Evolutionary conservation across 306 rosid species (phyloP), one percentile per base, ranked within the genome.

Genomic region (Mimosa pudica): DNA sequence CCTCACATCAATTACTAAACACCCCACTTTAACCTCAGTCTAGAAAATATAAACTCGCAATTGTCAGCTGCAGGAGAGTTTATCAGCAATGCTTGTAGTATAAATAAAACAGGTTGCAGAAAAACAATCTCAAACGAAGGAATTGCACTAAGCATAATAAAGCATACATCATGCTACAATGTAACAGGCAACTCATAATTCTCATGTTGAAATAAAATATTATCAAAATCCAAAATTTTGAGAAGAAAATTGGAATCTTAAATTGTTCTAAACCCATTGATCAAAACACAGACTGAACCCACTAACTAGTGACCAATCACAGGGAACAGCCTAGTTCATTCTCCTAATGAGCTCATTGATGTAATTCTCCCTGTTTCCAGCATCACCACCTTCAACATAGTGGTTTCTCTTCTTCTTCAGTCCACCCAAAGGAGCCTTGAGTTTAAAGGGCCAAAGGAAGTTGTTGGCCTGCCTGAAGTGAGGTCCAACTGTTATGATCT

Each of bases 301-400:
- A 60, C 73, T 69, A 66, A 72, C 44, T 32, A 51, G 70, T 49
- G 7, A 78, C 17, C 36, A 70, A 74, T 60, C 54, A 35, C 24
- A 0, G 11, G 36, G 36, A 14, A 10, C 9, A 12, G 58, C 70
- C 85, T 86, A 94, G 71, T 92, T 89, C 93, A 92, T 94, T 78
- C 98, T 88, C 79, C 92, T 77, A 80, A 89, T 94, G 33, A 94
- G 90, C 91, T 94, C 98, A 49, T 94, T 94, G 83, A 92, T 92
- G 76, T 57, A 94, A 55, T 92, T 92, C 87, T 94, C 98, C 10
- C 96, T 85, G 85, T 90, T 94, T 8, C 98, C 98, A 0, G 98
- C 98, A 83, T 94, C 98, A 61, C 97, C 98, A 3, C 98, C 98
- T 70, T 90, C 98, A 11, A 94, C 98, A 49, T 94, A 94, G 76